A percentile compares a stretch with the other conserved stretches of the same genome.
Evolutionary conservation across 2,329 filamentous ascomycete species (phyloP).

Genomic region (Coniochaeta sp.): DNA sequence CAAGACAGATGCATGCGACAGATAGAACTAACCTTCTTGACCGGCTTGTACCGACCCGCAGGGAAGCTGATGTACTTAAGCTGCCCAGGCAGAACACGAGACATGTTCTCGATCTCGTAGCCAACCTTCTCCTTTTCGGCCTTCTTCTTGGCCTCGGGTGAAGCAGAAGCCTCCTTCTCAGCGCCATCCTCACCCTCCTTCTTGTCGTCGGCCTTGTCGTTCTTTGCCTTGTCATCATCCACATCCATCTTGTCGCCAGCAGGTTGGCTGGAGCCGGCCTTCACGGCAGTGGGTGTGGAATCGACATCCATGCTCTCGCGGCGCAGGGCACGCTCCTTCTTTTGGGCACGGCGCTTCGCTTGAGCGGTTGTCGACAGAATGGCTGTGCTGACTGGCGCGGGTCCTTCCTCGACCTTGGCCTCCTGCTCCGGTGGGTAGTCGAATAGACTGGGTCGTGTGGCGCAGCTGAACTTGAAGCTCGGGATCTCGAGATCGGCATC

Average conservation of each 20-base stretch:
- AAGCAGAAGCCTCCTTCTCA: constrained; percentile 48
- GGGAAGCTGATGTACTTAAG: constrained; percentile 95
- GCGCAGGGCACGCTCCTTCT: constrained; percentile 84
- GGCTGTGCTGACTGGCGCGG: constrained; percentile 89
- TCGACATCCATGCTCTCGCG: constrained; percentile 96
- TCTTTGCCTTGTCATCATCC: constrained; percentile 51
- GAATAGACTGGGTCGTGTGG: constrained; percentile 89
- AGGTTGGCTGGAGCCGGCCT: constrained; percentile 32
- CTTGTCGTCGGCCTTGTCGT: constrained; percentile 48
- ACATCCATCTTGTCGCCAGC: constrained; percentile 83
- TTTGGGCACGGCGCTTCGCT: constrained; percentile 88
- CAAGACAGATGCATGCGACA: neutral
- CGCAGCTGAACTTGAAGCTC: constrained; percentile 91
- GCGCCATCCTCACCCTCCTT: constrained; percentile 46
- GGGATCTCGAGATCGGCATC: constrained; percentile 92
- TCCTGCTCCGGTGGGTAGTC: constrained; percentile 97
- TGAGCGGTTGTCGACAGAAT: constrained; percentile 95
- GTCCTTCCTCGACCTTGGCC: constrained; percentile 88
- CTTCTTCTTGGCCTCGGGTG: constrained; percentile 73
- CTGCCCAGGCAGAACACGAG: constrained; percentile 82
- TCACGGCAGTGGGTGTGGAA: constrained; percentile 66
- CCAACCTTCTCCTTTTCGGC: constrained; percentile 92
- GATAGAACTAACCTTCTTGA: constrained; percentile 63
- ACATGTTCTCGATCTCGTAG: constrained; percentile 96
- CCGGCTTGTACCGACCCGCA: constrained; percentile 83